A percentile compares a stretch with the other conserved stretches of the same genome.
phyloP scores from a whole-genome alignment of 805 yeast species.

The Schizosaccharomyces cryophilus region DNA sequence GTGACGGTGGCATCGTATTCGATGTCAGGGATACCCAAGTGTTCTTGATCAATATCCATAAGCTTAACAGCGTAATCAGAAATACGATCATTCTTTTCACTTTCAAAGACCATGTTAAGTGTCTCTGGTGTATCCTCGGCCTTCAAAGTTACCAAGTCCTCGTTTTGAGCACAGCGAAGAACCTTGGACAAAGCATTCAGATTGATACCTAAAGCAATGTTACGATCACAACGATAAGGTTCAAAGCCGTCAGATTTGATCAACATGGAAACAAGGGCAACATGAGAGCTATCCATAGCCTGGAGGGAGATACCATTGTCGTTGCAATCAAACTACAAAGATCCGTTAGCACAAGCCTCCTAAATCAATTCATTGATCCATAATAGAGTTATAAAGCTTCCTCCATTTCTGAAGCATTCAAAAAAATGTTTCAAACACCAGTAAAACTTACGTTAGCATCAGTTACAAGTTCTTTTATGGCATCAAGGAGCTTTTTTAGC shows the following conservation, averaged over 20 bases:
- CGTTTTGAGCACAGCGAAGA: slow-evolving; percentile 71
- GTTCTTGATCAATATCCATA: slow-evolving; percentile 92
- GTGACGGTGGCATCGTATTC: slow-evolving; percentile 67
- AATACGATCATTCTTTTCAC: slow-evolving; percentile 67
- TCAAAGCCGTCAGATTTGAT: slow-evolving; percentile 73
- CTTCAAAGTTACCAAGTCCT: slow-evolving; percentile 64
- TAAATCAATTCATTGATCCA: no score
- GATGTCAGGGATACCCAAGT: slow-evolving; percentile 79
- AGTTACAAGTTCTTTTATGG: slow-evolving; percentile 83
- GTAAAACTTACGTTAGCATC: slow-evolving; percentile 33
- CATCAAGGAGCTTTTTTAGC: slow-evolving; percentile 70
- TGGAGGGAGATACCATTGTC: slow-evolving; percentile 85
- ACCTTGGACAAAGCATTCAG: slow-evolving; percentile 69
- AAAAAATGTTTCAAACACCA: no score
- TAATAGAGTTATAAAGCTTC: no score
- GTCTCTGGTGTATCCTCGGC: slow-evolving; percentile 76
- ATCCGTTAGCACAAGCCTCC: not conserved
- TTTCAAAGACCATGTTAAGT: slow-evolving; percentile 68
- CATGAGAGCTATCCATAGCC: slow-evolving; percentile 95
- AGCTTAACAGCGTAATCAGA: slow-evolving; percentile 76
- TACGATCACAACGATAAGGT: slow-evolving; percentile 87
- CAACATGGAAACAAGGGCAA: slow-evolving; percentile 63
- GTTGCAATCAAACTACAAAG: slow-evolving; percentile 54
- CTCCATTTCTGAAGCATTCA: no score
- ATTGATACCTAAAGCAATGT: slow-evolving; percentile 76